These are phyloP conservation scores for Prillingera fragicola DNA, from an alignment of 1,284 basidiomycete genomes.

Conservation along the genomic window DNA sequence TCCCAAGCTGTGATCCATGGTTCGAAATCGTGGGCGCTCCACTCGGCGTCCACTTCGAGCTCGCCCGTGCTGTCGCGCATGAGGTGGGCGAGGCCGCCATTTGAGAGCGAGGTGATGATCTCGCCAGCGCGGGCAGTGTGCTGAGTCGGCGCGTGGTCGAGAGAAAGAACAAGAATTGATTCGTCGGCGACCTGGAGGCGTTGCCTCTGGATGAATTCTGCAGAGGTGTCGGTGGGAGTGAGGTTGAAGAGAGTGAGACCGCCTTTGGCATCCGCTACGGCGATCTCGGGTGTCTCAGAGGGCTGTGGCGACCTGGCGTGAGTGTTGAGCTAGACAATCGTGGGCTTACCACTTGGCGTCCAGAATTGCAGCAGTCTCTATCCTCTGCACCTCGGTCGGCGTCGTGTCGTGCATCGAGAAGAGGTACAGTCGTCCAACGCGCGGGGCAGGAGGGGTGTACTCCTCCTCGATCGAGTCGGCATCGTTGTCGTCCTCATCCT, in stretches of 20 bases:
- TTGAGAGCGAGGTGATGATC: conserved; percentile 72
- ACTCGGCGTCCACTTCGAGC: conserved; percentile 52
- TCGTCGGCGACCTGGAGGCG: conserved; percentile 57
- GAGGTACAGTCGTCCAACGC: conserved; percentile 50
- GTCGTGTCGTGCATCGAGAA: conserved; percentile 8
- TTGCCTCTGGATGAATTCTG: conserved; percentile 38
- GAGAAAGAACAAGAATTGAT: conserved; percentile 65
- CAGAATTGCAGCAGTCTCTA: conserved; percentile 73
- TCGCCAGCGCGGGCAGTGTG: not conserved
- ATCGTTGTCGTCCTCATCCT: conserved; percentile 18
- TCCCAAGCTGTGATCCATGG: conserved; percentile 93
- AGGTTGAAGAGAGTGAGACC: conserved; percentile 61
- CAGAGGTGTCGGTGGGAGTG: not conserved
- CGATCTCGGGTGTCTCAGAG: conserved; percentile 50
- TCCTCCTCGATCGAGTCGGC: conserved; percentile 37
- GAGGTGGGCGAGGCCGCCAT: conserved; percentile 64
- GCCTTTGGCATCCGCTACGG: conserved; percentile 78
- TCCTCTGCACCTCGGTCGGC: conserved; percentile 57
- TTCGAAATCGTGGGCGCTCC: conserved; percentile 89
- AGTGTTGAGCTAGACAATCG: not conserved
- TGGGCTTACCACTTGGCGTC: conserved; percentile 82
- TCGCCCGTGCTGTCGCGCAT: conserved; percentile 48
- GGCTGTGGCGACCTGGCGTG: not conserved
- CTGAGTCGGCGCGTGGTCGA: conserved; percentile 57
- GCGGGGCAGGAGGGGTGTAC: conserved; percentile 46